Base-by-base conservation (phyloP, 1,284 basidiomycete genomes). In the Leccinum variabile region DNA sequence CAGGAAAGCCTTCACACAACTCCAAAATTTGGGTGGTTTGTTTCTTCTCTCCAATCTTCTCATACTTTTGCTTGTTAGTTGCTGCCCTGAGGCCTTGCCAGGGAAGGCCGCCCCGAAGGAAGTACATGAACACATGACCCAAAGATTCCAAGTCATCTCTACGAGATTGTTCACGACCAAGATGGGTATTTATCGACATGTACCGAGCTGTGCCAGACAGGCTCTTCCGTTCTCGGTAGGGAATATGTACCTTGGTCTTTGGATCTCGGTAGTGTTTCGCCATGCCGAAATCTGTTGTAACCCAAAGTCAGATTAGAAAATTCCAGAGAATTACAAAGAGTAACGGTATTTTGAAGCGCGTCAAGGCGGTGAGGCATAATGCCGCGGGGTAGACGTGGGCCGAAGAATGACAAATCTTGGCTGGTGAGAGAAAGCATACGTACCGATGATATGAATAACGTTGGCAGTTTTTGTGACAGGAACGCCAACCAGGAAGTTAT, bases 251-350 rank as follows among this genome's bases (percentile, higher is more conserved):
- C 77, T 97, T 96, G 5, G 95, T 97, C 82, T 97, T 97, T 18
- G 97, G 96, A 79, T 99, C 97, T 61, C 97, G 91, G 80, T 98
- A 98, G 79, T 98, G 95, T 79, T 98, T 99, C 59, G 97, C 96
- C 84, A 99, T 93, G 70, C 97, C 97, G 74, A 99, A 99, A 78
- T 99, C 97, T 88, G 62, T 9, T 56, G 18, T 28, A 18, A 55
- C 49, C 25, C 22, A 0, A 63, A 60, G 52, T 65, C 61, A 65
- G 64, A 57, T 59, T 25, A 63, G 46, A 35, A 63, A 57, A 57
- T 61, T 62, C 56, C 49, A 64, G 50, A 56, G 28, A 58, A 68
- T 46, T 35, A 60, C 28, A 32, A 50, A 14, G 10, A 35, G 2
- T 22, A 61, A 54, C 25, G 35, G 57, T 16, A 61, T 60, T 56